These are phyloP conservation scores for Corrigiola litoralis DNA, from an alignment of 179 eudicot genomes.

Conservation along the genomic window DNA sequence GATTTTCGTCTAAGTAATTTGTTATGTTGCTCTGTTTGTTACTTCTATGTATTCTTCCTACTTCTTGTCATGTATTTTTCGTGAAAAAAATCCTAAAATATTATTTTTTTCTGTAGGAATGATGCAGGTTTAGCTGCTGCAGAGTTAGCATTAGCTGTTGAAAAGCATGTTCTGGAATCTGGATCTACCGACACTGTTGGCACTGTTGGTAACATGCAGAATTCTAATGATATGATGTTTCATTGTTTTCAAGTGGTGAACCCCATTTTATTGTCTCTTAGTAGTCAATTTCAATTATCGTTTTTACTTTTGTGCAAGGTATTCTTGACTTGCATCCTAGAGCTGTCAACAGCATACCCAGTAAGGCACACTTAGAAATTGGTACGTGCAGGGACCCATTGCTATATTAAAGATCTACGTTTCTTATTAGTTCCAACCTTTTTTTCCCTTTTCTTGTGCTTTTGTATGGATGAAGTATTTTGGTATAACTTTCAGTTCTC, in stretches of 20 bases:
- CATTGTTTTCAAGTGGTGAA: background rate
- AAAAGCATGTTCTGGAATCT: slow-evolving; percentile 81
- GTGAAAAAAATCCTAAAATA: too few relatives aligned
- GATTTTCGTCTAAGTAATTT: too few relatives aligned
- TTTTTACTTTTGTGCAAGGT: slow-evolving; percentile 35
- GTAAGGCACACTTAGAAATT: slow-evolving; percentile 91
- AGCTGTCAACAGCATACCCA: slow-evolving; percentile 96
- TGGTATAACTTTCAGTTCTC: background rate
- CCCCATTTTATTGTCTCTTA: too few relatives aligned
- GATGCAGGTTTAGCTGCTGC: slow-evolving; percentile 99
- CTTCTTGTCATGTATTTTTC: background rate
- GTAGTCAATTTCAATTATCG: background rate
- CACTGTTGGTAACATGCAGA: slow-evolving; percentile 65
- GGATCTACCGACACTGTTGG: slow-evolving; percentile 97
- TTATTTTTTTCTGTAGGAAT: slow-evolving; percentile 42
- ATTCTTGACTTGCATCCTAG: slow-evolving; percentile 92
- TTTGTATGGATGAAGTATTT: background rate
- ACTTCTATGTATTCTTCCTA: background rate
- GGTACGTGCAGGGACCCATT: slow-evolving; percentile 35
- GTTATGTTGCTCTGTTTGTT: background rate
- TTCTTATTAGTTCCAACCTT: background rate
- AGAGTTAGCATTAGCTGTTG: slow-evolving; percentile 85
- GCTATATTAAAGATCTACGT: background rate
- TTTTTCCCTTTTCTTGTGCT: too few relatives aligned
- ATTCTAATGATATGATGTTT: background rate